Percentiles rank a stretch among this genome's conserved stretches.
phyloP scores from a whole-genome alignment of 192 early-diverging fungal species.

The Gonapodya prolifera region DNA sequence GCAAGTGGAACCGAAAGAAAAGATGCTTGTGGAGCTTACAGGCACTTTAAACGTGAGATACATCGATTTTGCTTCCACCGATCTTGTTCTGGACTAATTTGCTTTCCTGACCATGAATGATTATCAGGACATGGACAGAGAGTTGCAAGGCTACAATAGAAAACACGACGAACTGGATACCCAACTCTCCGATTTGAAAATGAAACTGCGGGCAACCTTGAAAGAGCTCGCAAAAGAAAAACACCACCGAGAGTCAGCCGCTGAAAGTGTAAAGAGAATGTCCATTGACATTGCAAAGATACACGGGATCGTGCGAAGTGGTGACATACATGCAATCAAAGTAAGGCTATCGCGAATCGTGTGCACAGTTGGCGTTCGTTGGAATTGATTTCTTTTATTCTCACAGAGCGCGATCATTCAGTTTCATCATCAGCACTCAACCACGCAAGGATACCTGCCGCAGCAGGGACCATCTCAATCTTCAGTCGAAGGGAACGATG shows the following conservation, averaged over 20 bases:
- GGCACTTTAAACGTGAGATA: not conserved
- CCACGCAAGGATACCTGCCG: not conserved
- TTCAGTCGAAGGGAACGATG: not conserved
- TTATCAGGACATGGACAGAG: not conserved
- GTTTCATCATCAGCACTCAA: not conserved
- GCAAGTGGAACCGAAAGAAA: constrained; percentile 47
- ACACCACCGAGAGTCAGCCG: not conserved
- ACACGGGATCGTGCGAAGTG: not conserved
- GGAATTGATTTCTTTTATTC: too few relatives aligned
- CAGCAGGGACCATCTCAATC: not conserved
- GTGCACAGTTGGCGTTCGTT: too few relatives aligned
- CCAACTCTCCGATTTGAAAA: not conserved
- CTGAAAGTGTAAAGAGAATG: not conserved
- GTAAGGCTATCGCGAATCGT: not conserved
- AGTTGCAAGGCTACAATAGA: not conserved
- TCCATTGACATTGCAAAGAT: not conserved
- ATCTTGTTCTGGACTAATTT: not conserved
- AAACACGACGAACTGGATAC: not conserved
- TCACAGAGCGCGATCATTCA: not conserved
- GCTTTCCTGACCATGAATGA: not conserved
- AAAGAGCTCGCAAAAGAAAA: not conserved
- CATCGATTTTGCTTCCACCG: too few relatives aligned
- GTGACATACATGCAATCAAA: not conserved
- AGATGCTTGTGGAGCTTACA: constrained; percentile 28
- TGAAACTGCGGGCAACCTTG: not conserved